Conservation (phyloP, 495 filamentous ascomycete species). For the Xylaria bambusicola region DNA sequence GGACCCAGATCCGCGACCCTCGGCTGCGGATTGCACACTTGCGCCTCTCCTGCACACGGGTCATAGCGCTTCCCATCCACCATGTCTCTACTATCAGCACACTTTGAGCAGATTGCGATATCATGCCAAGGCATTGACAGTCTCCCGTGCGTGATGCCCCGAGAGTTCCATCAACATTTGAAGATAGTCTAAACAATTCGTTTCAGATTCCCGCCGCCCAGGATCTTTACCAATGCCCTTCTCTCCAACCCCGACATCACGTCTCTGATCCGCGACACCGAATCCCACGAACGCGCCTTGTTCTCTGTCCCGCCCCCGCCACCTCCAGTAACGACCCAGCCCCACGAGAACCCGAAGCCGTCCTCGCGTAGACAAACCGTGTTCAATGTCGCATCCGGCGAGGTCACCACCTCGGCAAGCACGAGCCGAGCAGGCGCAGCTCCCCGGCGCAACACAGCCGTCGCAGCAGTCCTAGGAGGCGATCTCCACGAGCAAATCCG, state of each 20-base stretch:
- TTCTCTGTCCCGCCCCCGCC: conserved; percentile 83
- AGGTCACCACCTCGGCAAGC: conserved; percentile 52
- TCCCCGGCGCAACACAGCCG: conserved; percentile 76
- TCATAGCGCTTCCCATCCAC: background rate
- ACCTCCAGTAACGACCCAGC: conserved; percentile 37
- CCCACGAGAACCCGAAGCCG: conserved; percentile 34
- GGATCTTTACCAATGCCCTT: conserved; percentile 93
- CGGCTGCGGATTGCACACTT: too few relatives aligned
- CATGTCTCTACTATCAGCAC: conserved; percentile 77
- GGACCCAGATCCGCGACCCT: background rate
- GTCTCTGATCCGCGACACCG: conserved; percentile 90
- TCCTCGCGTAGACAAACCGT: conserved; percentile 52
- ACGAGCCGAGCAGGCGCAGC: conserved; percentile 46
- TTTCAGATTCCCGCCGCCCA: conserved; percentile 83
- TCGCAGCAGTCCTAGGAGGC: conserved; percentile 83
- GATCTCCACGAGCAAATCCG: conserved; percentile 84
- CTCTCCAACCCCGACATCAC: conserved; percentile 89
- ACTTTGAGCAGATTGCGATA: conserved; percentile 88
- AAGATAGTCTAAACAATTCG: conserved; percentile 4
- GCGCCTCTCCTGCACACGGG: too few relatives aligned
- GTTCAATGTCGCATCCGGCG: conserved; percentile 57
- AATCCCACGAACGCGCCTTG: conserved; percentile 90
- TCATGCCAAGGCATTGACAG: conserved; percentile 82
- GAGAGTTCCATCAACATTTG: background rate
- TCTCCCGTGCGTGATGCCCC: conserved; percentile 65